Evolutionary conservation across 257 asterid genomes (phyloP).

Genomic region (Perilla frutescens): DNA sequence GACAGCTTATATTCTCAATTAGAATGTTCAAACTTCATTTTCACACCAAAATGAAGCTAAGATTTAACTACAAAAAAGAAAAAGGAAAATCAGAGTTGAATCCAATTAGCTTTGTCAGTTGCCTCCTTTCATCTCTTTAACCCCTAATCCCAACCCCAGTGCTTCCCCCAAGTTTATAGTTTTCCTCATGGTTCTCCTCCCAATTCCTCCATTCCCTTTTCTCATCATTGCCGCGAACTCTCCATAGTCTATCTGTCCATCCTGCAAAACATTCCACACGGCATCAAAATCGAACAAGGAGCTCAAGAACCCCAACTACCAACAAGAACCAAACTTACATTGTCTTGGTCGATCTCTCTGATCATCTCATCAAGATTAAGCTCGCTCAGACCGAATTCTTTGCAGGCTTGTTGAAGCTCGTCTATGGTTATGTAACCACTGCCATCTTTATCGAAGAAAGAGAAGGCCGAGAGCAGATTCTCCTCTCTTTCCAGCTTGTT

Average conservation of each 20-base stretch:
- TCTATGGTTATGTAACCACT: constrained; percentile 96
- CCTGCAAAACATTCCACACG: constrained; percentile 41
- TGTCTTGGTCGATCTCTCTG: constrained; percentile 88
- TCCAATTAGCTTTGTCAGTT: constrained; percentile 26
- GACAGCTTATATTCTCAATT: constrained; percentile 15
- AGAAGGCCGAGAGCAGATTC: constrained; percentile 80
- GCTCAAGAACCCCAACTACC: too few species aligned
- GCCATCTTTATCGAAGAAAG: constrained; percentile 89
- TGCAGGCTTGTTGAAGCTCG: constrained; percentile 96
- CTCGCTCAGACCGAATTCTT: constrained; percentile 85
- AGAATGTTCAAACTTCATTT: constrained; percentile 16
- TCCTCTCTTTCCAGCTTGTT: constrained; percentile 96
- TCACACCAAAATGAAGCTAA: constrained; percentile 22
- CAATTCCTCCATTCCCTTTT: constrained; percentile 61
- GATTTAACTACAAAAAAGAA: constrained; percentile 14
- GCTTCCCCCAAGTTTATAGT: constrained; percentile 64
- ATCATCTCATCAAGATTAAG: constrained; percentile 88
- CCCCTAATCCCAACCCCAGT: constrained; percentile 53
- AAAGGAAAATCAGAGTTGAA: constrained; percentile 25
- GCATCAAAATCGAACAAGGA: neutral
- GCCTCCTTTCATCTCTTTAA: constrained; percentile 28
- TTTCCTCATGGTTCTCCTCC: constrained; percentile 66
- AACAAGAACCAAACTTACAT: constrained; percentile 51
- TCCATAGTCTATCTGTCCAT: constrained; percentile 64
- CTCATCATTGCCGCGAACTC: constrained; percentile 72